Conservation (phyloP, 331 rosid genomes). For the Malus hybrid region DNA sequence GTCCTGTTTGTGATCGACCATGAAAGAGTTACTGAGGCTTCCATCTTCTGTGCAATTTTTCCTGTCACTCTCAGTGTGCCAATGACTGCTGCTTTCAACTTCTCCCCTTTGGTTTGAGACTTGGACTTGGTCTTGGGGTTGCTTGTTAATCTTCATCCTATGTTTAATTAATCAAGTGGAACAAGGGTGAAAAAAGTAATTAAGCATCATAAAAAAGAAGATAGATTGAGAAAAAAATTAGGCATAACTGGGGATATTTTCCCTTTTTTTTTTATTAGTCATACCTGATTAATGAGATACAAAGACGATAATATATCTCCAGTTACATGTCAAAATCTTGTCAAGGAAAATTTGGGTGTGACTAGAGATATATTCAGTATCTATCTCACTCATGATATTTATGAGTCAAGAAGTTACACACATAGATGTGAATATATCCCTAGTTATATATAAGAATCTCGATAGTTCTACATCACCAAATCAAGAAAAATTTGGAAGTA, state of each 20-base stretch:
- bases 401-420: too few relatives aligned
- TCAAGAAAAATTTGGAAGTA: too few relatives aligned
- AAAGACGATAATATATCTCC: too few relatives aligned
- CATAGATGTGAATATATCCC: too few relatives aligned
- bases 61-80: background rate
- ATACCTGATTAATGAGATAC: too few relatives aligned
- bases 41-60: background rate
- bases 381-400: too few relatives aligned
- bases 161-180: background rate
- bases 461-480: too few relatives aligned
- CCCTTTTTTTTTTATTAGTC: rapidly evolving
- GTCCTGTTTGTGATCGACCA: background rate
- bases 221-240: background rate
- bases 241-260: background rate
- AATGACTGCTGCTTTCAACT: background rate
- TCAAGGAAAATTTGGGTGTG: too few relatives aligned
- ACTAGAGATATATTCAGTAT: too few relatives aligned
- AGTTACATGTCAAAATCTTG: too few relatives aligned
- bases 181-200: background rate
- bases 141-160: background rate
- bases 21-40: background rate
- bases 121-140: background rate
- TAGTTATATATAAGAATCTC: too few relatives aligned
- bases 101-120: background rate
- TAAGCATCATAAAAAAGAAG: background rate